Evolutionary conservation across 805 yeast genomes (phyloP), one percentile per base, ranked within the genome.

Genomic region (Blastobotrys terrestris): DNA sequence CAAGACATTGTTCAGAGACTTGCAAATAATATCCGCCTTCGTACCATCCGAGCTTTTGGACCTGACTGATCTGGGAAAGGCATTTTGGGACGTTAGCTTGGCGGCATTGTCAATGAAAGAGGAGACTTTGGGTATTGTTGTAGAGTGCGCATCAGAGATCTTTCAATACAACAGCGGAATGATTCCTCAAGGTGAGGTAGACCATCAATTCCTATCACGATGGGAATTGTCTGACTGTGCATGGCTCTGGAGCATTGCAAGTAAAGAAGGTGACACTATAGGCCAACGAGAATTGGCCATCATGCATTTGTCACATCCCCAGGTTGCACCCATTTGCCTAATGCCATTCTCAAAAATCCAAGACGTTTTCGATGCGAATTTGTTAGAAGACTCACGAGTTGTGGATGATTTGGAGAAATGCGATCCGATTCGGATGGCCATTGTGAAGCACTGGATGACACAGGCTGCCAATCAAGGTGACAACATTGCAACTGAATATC

Each of bases 41-140:
- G 68, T 66, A 2, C 66, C 68, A 3, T 56, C 66, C 1, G 50
- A 50, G 14, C 55, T 60, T 6, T 58, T 67, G 31, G 70, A 66
- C 26, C 31, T 60, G 53, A 62, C 63, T 2, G 66, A 62, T 44
- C 54, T 54, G 5, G 68, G 68, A 35, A 63, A 62, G 48, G 68
- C 68, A n/a, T 69, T 69, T 46, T 65, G 69, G 63, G 72, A 69
- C 46, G 70, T 68, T 15, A 60, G 65, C 35, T 61, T 65, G 39
- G 71, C 70, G 2, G 71, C 71, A 3, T 49, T 59, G 16, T 62
- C 66, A 3, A 44, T 61, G 49, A 63, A 63, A 52, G 63, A 60
- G 39, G 66, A 63, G 46, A 51, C 55, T 2, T 47, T 63, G 22
- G 52, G 53, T 8, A 18, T 58, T 20, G 47, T 62, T 14, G 61